Percentiles rank a stretch among this genome's conserved stretches.
Conservation (phyloP, 2,329 filamentous ascomycete genomes). For the Botrytis fragariae region DNA sequence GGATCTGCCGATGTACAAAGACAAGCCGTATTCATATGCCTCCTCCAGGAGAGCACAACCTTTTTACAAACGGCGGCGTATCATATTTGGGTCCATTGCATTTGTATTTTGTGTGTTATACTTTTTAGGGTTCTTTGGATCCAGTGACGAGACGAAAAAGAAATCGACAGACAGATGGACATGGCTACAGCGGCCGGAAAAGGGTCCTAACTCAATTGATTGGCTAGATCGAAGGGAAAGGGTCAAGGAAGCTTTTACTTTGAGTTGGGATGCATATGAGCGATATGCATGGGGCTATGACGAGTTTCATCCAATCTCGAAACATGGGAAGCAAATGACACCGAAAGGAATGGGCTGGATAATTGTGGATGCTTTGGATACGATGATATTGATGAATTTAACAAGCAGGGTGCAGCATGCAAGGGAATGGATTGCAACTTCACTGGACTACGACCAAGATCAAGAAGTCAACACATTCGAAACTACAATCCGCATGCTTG, state of each 20-base stretch:
- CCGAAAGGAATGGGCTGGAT: constrained; percentile 93
- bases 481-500: constrained; percentile 96
- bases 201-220: constrained; percentile 50
- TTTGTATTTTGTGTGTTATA: constrained; percentile 61
- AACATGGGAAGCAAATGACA: constrained; percentile 79
- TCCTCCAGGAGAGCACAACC: constrained; percentile 57
- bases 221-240: constrained; percentile 76
- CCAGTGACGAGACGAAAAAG: constrained; percentile 36
- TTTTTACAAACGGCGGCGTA: constrained; percentile 63
- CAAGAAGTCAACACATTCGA: constrained; percentile 98
- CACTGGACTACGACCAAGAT: constrained; percentile 82
- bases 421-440: constrained; percentile 80
- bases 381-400: constrained; percentile 97
- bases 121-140: constrained; percentile 62
- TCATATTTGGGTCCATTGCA: constrained; percentile 51
- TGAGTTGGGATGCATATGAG: constrained; percentile 92
- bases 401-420: constrained; percentile 82
- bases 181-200: constrained; percentile 54
- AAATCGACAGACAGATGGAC: constrained; percentile 50
- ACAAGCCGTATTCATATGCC: constrained; percentile 83
- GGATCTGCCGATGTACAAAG: constrained; percentile 93
- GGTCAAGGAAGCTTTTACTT: constrained; percentile 84
- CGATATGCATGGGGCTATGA: constrained; percentile 93
- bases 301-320: constrained; percentile 80
- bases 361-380: constrained; percentile 93